These are phyloP conservation scores for Ogataea pignaliae DNA, from an alignment of 805 yeast genomes.

Conservation along the genomic window DNA sequence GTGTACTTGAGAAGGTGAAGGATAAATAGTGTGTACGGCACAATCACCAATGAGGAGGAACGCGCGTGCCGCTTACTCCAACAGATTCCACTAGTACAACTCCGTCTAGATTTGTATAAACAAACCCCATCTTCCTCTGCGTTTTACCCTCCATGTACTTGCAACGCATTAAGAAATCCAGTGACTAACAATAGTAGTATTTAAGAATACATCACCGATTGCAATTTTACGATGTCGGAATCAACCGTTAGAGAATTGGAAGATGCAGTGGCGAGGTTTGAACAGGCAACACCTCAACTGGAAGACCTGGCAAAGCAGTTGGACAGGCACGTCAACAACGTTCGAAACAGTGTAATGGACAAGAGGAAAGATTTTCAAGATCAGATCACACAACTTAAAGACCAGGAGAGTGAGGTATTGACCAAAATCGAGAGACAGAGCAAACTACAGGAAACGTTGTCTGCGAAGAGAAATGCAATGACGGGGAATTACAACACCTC, in stretches of 20 bases:
- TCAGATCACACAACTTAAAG: constrained; percentile 13
- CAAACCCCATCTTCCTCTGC: no score
- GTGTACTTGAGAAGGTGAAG: no score
- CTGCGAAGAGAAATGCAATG: constrained; percentile 17
- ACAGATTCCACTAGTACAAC: no score
- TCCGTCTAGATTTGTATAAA: no score
- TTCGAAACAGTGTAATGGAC: constrained; percentile 17
- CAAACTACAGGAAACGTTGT: constrained; percentile 17
- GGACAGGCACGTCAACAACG: constrained; percentile 7
- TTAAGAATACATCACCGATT: no score
- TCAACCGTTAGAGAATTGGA: constrained; percentile 7
- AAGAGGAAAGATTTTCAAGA: constrained; percentile 21
- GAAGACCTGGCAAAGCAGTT: constrained; percentile 16
- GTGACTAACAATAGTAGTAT: no score
- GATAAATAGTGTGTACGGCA: no score
- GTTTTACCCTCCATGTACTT: no score
- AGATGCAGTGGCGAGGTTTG: constrained; percentile 19
- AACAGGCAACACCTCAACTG: constrained; percentile 19
- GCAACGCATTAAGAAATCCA: no score
- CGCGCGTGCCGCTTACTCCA: no score
- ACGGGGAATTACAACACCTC: constrained; percentile 27
- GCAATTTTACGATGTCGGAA: neutral
- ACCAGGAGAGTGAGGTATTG: constrained; percentile 18
- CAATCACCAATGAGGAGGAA: no score
- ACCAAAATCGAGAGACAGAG: constrained; percentile 15